Evolutionary conservation across 345 rosid species (phyloP), one percentile per base, ranked within the genome.

Genomic region (Populus pruinosa): DNA sequence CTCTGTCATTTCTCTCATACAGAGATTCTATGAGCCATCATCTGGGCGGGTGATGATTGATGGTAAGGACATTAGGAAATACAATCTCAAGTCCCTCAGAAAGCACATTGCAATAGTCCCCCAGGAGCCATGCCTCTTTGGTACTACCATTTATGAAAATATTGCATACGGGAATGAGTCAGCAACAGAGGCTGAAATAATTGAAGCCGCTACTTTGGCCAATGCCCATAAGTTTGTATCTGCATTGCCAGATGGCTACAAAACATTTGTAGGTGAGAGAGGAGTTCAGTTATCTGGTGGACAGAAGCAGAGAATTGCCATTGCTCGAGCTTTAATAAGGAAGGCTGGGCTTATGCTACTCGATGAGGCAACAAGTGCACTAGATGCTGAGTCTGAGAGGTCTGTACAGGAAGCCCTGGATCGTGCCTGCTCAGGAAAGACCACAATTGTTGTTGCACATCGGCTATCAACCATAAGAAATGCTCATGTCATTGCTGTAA

Each of bases 271-370:
- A 0, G 99, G 99, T 20, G 98, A 93, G 85, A 84, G 97, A 76
- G 99, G 99, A 6, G 92, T 91, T 53, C 99, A 92, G 70, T 89
- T 96, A 39, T 96, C 99, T 0, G 98, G 99, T n/a, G 98, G 99
- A 20, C 97, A 96, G 81, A 96, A 93, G 85, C 99, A 96, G 80
- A 90, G 97, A 78, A 86, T 92, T 4, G 97, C 95, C 6, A 86
- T 92, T 39, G 97, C 98, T 1, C 87, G 98, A 53, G 97, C 98
- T 53, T 85, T 96, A 0, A 86, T 93, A 29, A 85, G 97, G 77
- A 93, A 93, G 80, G 94, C 98, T 2, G 98, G 89, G 85, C 87
- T 93, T 20, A 89, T 92, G 94, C 87, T 96, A 76, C 95, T 96
- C 0, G 99, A 96, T 41, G 99, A 96, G 80, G 99, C 99, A 27